Base-by-base conservation (phyloP, 345 rosid species). In the Salix arbutifolia region DNA sequence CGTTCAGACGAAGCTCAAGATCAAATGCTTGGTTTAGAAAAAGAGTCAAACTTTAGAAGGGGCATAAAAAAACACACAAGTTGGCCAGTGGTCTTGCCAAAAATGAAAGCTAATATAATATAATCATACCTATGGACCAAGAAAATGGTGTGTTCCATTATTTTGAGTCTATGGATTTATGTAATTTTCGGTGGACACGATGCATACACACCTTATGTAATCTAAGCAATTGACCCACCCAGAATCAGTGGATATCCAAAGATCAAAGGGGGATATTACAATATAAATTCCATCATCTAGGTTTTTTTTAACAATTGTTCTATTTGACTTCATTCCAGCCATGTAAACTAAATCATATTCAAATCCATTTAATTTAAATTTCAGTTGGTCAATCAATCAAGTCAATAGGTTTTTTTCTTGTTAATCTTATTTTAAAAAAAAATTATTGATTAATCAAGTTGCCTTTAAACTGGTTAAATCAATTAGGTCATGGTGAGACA, bases 301-400 rank as follows among this genome's bases (percentile, higher is more conserved):
- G 9, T 38, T 38, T 38, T 38, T 35, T 38, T 35, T 35, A 35
- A 35, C 37, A 35, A 8, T 38, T 38, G 10, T 38, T 38, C 42
- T 8, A 9, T 38, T 38, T 38, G 42, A 38, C 12, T 40, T 40
- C 11, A 40, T 40, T 8, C 12, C 12, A 0, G 44, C 44, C 11
- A 40, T 8, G 11, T 9, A 2, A 2, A 9, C 0, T 40, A 10
- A 10, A 40, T 40, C 12, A 40, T 2, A 40, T 40, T 6, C 0
- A 0, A 40, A 9, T 1, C 11, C 0, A 40, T 40, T 40, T 40
- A 40, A 40, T 40, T 40, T 40, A 9, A 40, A 40, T 10, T 9
- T 0, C 12, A 40, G 12, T 1, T 40, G 3, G 3, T 0, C 12
- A 8, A 40, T 2, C 1, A 9, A 0, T 40, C 3, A 0, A 10